Base-by-base conservation (phyloP, 805 yeast genomes). In the Helenozyma rhizophorensis region DNA sequence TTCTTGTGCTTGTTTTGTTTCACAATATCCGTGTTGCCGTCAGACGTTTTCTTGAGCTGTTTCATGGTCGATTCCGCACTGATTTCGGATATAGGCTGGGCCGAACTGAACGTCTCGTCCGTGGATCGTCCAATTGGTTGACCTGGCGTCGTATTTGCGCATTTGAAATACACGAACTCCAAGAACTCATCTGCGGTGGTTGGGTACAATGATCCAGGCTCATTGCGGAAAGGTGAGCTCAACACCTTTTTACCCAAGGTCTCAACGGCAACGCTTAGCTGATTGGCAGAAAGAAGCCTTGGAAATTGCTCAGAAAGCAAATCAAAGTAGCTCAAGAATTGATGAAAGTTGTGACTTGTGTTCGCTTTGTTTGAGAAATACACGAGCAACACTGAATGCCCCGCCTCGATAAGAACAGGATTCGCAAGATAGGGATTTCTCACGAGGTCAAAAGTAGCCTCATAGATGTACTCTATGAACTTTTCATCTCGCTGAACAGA, bases 281-380 rank as follows among this genome's bases (percentile, higher is more conserved):
- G 90, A 7, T 54, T 49, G 4, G 77, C 57, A 0, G 84, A 73
- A 13, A 83, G 45, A 1, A 65, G 47, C 0, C 39, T 38, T 0
- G 90, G 90, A 46, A 78, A 83, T 39, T 81, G 82, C 2, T 54
- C 41, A 7, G 74, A 47, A 1, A 77, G 60, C 14, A 75, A 55
- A 4, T 61, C 61, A 7, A 76, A 51, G 45, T 81, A 81, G 23
- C 53, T 32, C 24, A 60, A 37, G 14, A 52, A 48, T 25, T 51
- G 50, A 9, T 37, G 32, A 8, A 58, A 27, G 10, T 30, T 37
- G 18, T 46, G 42, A 9, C 37, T 33, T 6, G 39, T 33, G 27
- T 44, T 44, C 6, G 47, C 42, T 17, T 40, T 44, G 21, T 54
- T 55, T 11, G 71, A 48, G 33, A 65, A 63, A 32, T 58, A 60